Base-by-base conservation (phyloP, 208 protist genomes). In the Leishmania lainsoni region DNA sequence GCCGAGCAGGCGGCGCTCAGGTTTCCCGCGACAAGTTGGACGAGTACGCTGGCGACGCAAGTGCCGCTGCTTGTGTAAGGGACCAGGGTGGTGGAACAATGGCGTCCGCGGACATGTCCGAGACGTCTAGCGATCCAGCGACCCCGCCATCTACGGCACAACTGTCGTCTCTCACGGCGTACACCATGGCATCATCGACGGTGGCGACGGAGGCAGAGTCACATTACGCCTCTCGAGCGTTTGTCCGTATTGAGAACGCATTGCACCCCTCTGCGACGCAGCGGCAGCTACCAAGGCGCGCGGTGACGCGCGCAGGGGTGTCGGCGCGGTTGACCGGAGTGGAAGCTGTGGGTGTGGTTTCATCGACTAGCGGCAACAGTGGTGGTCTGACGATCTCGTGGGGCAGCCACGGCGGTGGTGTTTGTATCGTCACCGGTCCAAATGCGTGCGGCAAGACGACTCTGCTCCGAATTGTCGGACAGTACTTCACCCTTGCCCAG, bases 381-480 rank as follows among this genome's bases (percentile, higher is more conserved):
- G 85, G 65, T 35, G 83, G 76, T 12, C 49, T 83, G 39, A 73
- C 70, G 20, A 59, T 89, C 8, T 79, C 83, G 4, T 90, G 89
- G 86, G 79, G 75, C 9, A 68, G 65, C 63, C 80, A 42, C 54
- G 86, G 81, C 52, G 86, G 82, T 6, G 75, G 65, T 49, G 90
- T 98, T 14, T 84, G 98, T 22, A 72, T 99, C 20, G 56, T 99
- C 48, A 97, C 95, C 29, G 98, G 98, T 12, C 96, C 96, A 14
- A 99, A 99, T 83, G 95, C 95, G 52, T 90, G 91, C 9, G 98
- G 98, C n/a, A 99, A 99, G 83, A 97, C 95, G 48, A 98, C 96
- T 16, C 92, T 99, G 63, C 92, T 99, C 17, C 87, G 93, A 45
- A 91, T 97, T 66, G 76, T 98, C 12, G 97, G 95, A 0, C 93